These are phyloP conservation scores for Coemansia sp. DNA, from an alignment of 371 early-diverging fungal species.

Conservation along the genomic window DNA sequence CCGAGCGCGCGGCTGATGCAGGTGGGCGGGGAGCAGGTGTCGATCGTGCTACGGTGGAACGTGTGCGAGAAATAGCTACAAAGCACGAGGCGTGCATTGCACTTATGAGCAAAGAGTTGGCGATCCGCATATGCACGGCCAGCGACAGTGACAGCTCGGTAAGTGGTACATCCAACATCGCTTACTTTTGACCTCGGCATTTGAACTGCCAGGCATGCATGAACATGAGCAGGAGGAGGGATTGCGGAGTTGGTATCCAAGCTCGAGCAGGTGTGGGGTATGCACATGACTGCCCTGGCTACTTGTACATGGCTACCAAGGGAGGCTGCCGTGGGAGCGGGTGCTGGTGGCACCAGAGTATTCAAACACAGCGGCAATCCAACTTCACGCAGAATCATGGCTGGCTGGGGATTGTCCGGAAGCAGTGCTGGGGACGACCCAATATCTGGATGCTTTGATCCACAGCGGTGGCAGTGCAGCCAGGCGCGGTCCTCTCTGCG, in stretches of 20 bases:
- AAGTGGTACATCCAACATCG: conserved; percentile 4
- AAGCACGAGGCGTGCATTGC: conserved; percentile 23
- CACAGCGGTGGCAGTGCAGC: background rate
- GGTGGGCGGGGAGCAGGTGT: background rate
- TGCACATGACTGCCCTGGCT: background rate
- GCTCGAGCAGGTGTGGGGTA: background rate
- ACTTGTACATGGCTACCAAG: background rate
- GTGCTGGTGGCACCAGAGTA: background rate
- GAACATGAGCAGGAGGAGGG: background rate
- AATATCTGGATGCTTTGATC: conserved; percentile 8
- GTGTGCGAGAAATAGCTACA: background rate
- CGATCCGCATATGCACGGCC: conserved; percentile 26
- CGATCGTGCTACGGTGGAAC: background rate
- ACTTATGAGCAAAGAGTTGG: conserved; percentile 27
- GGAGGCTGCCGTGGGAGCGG: background rate
- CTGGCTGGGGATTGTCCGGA: conserved; percentile 5
- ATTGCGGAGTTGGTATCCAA: background rate
- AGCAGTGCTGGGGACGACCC: background rate
- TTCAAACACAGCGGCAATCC: background rate
- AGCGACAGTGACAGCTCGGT: conserved; percentile 17
- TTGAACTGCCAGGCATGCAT: background rate
- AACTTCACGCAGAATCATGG: background rate
- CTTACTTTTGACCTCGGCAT: conserved; percentile 6
- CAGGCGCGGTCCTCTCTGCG: background rate
- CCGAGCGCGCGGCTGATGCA: conserved; percentile 1